A percentile compares a stretch with the other conserved stretches of the same genome.
phyloP scores from a whole-genome alignment of 139 green algal species.

The Chlamydomonas applanata region DNA sequence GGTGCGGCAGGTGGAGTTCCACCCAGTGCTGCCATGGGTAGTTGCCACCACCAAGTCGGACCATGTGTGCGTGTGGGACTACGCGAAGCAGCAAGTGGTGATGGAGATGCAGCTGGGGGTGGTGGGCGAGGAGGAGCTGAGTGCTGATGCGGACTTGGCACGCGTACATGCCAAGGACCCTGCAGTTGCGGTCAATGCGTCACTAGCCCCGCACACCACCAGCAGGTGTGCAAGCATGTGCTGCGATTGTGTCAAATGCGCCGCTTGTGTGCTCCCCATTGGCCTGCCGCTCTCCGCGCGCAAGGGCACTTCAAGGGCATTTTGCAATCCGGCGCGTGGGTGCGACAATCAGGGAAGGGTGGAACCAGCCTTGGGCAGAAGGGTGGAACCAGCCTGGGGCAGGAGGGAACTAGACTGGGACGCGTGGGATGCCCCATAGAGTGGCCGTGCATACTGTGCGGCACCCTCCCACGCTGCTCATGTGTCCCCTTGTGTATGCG shows the following conservation, averaged over 20 bases:
- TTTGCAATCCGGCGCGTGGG: no score
- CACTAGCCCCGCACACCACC: conserved; percentile 13
- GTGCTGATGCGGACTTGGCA: conserved; percentile 34
- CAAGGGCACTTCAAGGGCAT: no score
- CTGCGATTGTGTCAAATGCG: no score
- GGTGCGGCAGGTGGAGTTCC: conserved; percentile 51
- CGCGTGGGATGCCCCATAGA: no score
- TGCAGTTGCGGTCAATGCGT: conserved; percentile 39
- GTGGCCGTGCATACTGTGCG: no score
- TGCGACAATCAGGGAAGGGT: no score
- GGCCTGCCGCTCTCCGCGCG: no score
- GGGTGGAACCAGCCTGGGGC: no score
- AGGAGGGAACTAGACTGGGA: no score
- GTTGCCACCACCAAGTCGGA: conserved; percentile 42
- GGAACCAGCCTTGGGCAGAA: no score
- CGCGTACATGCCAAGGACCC: conserved; percentile 24
- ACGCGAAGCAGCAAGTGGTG: conserved; percentile 50
- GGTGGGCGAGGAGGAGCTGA: conserved; percentile 34
- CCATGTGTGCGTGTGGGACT: conserved; percentile 49
- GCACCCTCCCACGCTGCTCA: no score
- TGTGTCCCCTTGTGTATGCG: not conserved
- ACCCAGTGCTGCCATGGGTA: conserved; percentile 52
- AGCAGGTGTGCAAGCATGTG: conserved; percentile 13
- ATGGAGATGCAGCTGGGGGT: conserved; percentile 47
- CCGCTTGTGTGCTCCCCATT: no score